These are phyloP conservation scores for Pseudocercospora cruenta DNA, from an alignment of 2,329 filamentous ascomycete genomes.

Conservation along the genomic window DNA sequence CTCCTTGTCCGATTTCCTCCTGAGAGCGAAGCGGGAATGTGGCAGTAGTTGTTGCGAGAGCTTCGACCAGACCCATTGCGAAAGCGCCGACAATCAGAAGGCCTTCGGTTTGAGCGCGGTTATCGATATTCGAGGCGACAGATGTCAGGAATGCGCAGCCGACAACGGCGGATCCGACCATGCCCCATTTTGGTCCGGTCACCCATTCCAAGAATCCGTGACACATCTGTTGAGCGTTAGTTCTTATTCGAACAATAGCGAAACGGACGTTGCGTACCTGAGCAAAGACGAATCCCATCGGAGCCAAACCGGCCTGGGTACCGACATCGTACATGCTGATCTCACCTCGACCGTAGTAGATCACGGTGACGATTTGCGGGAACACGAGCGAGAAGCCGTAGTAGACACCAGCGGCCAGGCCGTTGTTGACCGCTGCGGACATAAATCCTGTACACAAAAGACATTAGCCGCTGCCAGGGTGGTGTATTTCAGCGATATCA, in stretches of 20 bases:
- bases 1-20: constrained; percentile 31
- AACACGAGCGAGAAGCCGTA: constrained; percentile 30
- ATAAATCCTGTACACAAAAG: constrained; percentile 12
- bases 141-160: constrained; percentile 25
- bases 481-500: background rate
- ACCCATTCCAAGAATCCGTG: constrained; percentile 31
- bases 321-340: constrained; percentile 32
- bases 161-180: constrained; percentile 29
- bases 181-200: constrained; percentile 30
- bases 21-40: constrained; percentile 32
- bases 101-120: constrained; percentile 24
- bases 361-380: constrained; percentile 28
- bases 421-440: constrained; percentile 28
- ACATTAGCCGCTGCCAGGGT: background rate
- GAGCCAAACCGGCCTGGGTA: constrained; percentile 27
- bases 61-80: constrained; percentile 29
- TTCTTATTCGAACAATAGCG: no score
- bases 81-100: constrained; percentile 27
- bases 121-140: constrained; percentile 24
- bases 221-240: constrained; percentile 17
- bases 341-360: constrained; percentile 29
- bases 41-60: constrained; percentile 27
- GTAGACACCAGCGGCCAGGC: constrained; percentile 29
- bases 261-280: constrained; percentile 1
- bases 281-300: constrained; percentile 32